phyloP scores from a whole-genome alignment of 495 filamentous ascomycete species.

The Neurospora sp. region DNA sequence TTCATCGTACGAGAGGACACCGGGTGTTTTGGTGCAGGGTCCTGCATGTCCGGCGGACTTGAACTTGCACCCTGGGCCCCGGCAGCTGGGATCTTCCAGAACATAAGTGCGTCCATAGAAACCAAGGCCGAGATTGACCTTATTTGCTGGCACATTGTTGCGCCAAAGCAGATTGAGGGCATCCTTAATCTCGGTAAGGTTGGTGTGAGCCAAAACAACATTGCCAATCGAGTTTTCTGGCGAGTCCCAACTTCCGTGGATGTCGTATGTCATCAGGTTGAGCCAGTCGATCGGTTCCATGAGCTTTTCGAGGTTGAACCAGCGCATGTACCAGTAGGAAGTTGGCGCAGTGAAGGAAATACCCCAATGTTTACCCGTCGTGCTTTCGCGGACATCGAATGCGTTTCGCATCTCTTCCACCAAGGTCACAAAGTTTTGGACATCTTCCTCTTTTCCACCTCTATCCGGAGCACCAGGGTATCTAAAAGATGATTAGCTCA shows the following conservation, averaged over 20 bases:
- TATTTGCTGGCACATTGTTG: slow-evolving; percentile 28
- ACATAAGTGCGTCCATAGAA: slow-evolving; percentile 43
- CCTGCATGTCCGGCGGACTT: slow-evolving; percentile 18
- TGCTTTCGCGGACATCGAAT: too few relatives aligned
- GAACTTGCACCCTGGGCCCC: slow-evolving; percentile 21
- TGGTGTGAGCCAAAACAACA: slow-evolving; percentile 38
- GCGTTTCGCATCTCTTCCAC: too few relatives aligned
- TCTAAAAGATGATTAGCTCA: too few relatives aligned
- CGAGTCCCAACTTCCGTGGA: slow-evolving; percentile 30
- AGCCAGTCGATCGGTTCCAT: slow-evolving; percentile 35
- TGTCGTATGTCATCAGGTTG: slow-evolving; percentile 49
- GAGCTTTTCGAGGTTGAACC: slow-evolving; percentile 36
- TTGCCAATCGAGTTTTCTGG: slow-evolving; percentile 17
- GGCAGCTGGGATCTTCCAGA: slow-evolving; percentile 14
- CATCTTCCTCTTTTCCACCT: too few relatives aligned
- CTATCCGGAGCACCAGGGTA: too few relatives aligned
- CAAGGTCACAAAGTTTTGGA: too few relatives aligned
- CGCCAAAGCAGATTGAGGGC: slow-evolving; percentile 43
- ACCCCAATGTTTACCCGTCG: too few relatives aligned
- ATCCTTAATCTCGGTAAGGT: slow-evolving; percentile 46
- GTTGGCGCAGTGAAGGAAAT: slow-evolving; percentile 36
- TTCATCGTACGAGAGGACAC: slow-evolving; percentile 31
- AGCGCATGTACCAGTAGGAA: slow-evolving; percentile 44
- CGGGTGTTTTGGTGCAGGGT: slow-evolving; percentile 20
- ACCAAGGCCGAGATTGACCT: slow-evolving; percentile 39